Percentiles rank a stretch among this genome's conserved stretches.
Evolutionary conservation across 805 yeast genomes (phyloP).

Genomic region (Saccharomycopsis sp.): DNA sequence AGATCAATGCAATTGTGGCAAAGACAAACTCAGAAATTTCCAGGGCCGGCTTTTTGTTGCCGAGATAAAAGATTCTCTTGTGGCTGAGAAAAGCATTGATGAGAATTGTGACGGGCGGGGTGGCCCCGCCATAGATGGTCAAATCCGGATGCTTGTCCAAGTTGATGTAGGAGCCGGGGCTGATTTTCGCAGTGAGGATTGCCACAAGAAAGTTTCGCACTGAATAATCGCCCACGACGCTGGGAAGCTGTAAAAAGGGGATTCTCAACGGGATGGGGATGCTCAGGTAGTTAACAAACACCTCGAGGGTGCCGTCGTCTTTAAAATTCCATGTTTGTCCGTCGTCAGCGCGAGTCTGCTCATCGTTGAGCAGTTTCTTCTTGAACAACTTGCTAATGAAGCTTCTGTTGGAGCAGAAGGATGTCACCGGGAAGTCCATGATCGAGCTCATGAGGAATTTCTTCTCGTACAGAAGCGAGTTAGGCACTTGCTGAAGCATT

Average conservation of each 20-base stretch:
- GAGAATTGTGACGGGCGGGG: slow-evolving; percentile 45
- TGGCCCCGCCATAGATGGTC: slow-evolving; percentile 43
- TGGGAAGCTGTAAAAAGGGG: slow-evolving; percentile 26
- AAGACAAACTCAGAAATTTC: slow-evolving; percentile 43
- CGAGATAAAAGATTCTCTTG: slow-evolving; percentile 39
- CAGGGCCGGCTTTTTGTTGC: slow-evolving; percentile 41
- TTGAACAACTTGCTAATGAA: slow-evolving; percentile 1
- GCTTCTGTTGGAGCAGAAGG: slow-evolving; percentile 5
- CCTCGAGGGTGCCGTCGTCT: slow-evolving; percentile 35
- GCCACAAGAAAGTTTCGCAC: slow-evolving; percentile 11
- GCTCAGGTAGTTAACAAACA: slow-evolving; percentile 30
- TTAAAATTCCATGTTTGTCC: too few relatives aligned
- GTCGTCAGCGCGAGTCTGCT: too few relatives aligned
- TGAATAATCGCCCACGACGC: slow-evolving; percentile 20
- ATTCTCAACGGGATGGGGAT: slow-evolving; percentile 38
- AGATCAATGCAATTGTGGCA: slow-evolving; percentile 39
- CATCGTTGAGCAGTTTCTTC: not conserved
- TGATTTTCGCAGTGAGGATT: slow-evolving; percentile 19
- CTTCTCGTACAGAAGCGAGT: slow-evolving; percentile 7
- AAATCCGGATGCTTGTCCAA: slow-evolving; percentile 34
- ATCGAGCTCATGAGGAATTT: slow-evolving; percentile 15
- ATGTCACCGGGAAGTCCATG: slow-evolving; percentile 17
- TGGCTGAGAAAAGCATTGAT: slow-evolving; percentile 47
- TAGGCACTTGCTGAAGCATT: slow-evolving; percentile 4
- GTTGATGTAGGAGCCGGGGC: slow-evolving; percentile 7